Evolutionary conservation across 2,329 filamentous ascomycete species (phyloP).

Genomic region (Aureobasidium melanogenum): DNA sequence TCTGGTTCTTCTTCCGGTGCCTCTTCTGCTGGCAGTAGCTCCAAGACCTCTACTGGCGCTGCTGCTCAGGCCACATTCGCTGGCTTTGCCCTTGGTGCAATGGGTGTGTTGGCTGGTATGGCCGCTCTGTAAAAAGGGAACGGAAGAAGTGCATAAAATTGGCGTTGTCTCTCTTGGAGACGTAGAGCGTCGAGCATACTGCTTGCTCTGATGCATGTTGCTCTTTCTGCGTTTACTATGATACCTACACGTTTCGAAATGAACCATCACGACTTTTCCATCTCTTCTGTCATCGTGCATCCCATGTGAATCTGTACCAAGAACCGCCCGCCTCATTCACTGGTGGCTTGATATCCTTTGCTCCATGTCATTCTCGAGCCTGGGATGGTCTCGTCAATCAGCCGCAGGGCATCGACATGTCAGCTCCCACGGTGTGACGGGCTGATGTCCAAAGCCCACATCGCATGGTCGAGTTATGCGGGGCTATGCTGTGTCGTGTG

Average conservation of each 20-base stretch:
- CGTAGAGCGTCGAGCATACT: not conserved
- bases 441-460: not conserved
- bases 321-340: not conserved
- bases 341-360: not conserved
- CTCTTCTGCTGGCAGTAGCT: conserved; percentile 14
- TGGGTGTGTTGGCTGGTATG: conserved; percentile 22
- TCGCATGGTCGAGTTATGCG: not conserved
- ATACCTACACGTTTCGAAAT: conserved; percentile 3
- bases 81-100: conserved; percentile 27
- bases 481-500: not conserved
- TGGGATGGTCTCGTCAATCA: not conserved
- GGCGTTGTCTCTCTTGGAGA: not conserved
- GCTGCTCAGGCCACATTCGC: conserved; percentile 25
- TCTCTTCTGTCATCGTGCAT: not conserved
- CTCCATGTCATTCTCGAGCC: no score
- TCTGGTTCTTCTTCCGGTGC: no score
- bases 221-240: conserved; percentile 2
- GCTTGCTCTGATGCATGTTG: not conserved
- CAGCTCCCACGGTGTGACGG: not conserved
- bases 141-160: not conserved
- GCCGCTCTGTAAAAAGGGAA: conserved; percentile 14
- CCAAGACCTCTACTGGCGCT: conserved; percentile 16
- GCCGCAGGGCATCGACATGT: not conserved
- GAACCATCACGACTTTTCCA: not conserved
- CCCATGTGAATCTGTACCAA: not conserved